Evolutionary conservation across 2,329 filamentous ascomycete genomes (phyloP).

Genomic region (Cladophialophora psammophila): DNA sequence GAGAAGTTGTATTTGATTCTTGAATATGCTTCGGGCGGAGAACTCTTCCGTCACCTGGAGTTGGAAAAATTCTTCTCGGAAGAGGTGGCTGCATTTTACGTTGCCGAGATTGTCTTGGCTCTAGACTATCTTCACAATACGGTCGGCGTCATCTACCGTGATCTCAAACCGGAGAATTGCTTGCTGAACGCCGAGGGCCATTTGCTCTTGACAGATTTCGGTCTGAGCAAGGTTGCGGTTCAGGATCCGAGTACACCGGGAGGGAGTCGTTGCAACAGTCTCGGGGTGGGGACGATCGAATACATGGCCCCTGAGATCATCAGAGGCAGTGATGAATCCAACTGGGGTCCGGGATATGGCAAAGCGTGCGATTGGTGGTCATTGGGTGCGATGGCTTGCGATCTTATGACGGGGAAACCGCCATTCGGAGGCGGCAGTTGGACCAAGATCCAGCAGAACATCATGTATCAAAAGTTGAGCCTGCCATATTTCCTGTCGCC

Average conservation of each 20-base stretch:
- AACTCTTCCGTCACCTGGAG: slow-evolving; percentile 93
- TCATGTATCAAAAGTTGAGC: slow-evolving; percentile 87
- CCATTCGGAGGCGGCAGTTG: slow-evolving; percentile 92
- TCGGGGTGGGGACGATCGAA: slow-evolving; percentile 86
- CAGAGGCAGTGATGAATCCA: slow-evolving; percentile 68
- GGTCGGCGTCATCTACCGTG: slow-evolving; percentile 93
- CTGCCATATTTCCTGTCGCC: slow-evolving; percentile 89
- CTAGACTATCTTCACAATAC: slow-evolving; percentile 91
- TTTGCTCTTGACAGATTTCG: slow-evolving; percentile 93
- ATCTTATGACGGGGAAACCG: slow-evolving; percentile 89
- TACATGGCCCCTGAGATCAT: slow-evolving; percentile 99
- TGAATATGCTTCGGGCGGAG: slow-evolving; percentile 95
- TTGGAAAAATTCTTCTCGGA: slow-evolving; percentile 96
- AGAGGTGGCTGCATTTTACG: slow-evolving; percentile 90
- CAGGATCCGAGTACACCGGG: slow-evolving; percentile 64
- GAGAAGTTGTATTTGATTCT: slow-evolving; percentile 97
- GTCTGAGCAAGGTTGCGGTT: slow-evolving; percentile 90
- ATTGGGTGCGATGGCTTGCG: slow-evolving; percentile 88
- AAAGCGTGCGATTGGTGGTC: slow-evolving; percentile 99
- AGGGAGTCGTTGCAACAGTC: slow-evolving; percentile 78
- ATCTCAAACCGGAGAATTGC: slow-evolving; percentile 97
- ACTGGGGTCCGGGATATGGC: slow-evolving; percentile 66
- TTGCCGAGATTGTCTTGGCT: slow-evolving; percentile 96
- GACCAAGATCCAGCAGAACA: slow-evolving; percentile 94
- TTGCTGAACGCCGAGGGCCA: slow-evolving; percentile 91